A percentile compares a stretch with the other conserved stretches of the same genome.
These are phyloP conservation scores for Mortierella antarctica DNA, from an alignment of 192 early-diverging fungal genomes.

Conservation along the genomic window DNA sequence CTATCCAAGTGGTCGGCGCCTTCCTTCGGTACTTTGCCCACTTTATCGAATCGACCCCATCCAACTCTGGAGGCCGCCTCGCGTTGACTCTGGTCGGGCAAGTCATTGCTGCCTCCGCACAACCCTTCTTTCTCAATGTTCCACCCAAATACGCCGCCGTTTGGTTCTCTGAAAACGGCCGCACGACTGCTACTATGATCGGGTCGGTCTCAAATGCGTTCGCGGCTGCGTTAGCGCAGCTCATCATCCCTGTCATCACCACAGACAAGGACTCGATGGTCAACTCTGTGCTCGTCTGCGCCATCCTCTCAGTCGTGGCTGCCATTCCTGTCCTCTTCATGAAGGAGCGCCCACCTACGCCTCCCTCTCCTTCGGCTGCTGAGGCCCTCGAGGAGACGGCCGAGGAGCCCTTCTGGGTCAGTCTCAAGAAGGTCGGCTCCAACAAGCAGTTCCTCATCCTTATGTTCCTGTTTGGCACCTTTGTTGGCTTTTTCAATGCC, in stretches of 20 bases:
- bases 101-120: conserved; percentile 58
- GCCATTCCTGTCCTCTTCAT: conserved; percentile 58
- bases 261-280: conserved; percentile 37
- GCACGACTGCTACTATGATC: conserved; percentile 63
- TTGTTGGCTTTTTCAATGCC: conserved; percentile 62
- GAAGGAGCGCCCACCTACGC: conserved; percentile 56
- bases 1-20: conserved; percentile 55
- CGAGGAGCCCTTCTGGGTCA: conserved; percentile 47
- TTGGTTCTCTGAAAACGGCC: conserved; percentile 63
- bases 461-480: conserved; percentile 58
- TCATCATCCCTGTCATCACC: conserved; percentile 61
- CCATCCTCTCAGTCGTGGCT: conserved; percentile 52
- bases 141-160: conserved; percentile 66
- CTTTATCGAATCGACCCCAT: conserved; percentile 45
- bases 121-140: conserved; percentile 66
- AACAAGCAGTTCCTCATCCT: conserved; percentile 62
- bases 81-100: conserved; percentile 62
- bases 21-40: conserved; percentile 59
- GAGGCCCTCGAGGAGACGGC: conserved; percentile 38
- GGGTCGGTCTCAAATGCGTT: conserved; percentile 60
- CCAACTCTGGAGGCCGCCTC: conserved; percentile 42
- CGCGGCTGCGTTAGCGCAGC: conserved; percentile 61
- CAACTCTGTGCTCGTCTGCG: conserved; percentile 56
- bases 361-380: conserved; percentile 60
- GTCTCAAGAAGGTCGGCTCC: conserved; percentile 49